phyloP scores from a whole-genome alignment of 2,329 filamentous ascomycete genomes.

The Grosmannia serpens region DNA sequence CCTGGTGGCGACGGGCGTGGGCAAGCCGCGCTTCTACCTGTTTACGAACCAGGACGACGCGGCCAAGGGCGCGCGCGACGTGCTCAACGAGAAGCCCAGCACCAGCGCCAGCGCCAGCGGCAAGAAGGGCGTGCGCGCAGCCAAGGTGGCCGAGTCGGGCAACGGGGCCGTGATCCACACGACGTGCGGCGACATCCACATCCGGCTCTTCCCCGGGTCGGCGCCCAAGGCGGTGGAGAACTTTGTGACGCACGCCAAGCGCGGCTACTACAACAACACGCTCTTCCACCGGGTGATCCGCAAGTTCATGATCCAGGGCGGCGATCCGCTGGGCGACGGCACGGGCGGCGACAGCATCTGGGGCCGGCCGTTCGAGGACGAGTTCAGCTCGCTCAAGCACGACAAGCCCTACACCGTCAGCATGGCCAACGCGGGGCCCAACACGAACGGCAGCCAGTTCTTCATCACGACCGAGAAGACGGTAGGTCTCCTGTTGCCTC shows the following conservation, averaged over 20 bases:
- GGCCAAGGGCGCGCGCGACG: constrained; percentile 72
- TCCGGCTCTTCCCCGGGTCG: constrained; percentile 84
- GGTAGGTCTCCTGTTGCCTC: constrained; percentile 40
- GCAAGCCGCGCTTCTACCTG: constrained; percentile 93
- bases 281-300: constrained; percentile 96
- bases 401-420: constrained; percentile 94
- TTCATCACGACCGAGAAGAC: constrained; percentile 98
- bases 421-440: constrained; percentile 95
- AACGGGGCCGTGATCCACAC: constrained; percentile 81
- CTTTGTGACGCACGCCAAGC: constrained; percentile 82
- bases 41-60: constrained; percentile 80
- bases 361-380: constrained; percentile 86
- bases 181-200: constrained; percentile 83
- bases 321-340: constrained; percentile 78
- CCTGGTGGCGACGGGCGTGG: constrained; percentile 69
- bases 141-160: constrained; percentile 53
- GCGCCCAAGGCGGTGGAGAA: constrained; percentile 95
- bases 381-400: constrained; percentile 82
- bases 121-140: constrained; percentile 32
- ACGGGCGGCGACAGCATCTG: constrained; percentile 88
- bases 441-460: constrained; percentile 93
- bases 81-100: constrained; percentile 86
- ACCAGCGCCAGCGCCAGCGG: constrained; percentile 30
- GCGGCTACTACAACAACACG: constrained; percentile 92
- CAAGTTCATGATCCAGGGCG: constrained; percentile 94